Evolutionary conservation across 768 basidiomycete genomes (phyloP).

Genomic region (Tephrocybe sp.): DNA sequence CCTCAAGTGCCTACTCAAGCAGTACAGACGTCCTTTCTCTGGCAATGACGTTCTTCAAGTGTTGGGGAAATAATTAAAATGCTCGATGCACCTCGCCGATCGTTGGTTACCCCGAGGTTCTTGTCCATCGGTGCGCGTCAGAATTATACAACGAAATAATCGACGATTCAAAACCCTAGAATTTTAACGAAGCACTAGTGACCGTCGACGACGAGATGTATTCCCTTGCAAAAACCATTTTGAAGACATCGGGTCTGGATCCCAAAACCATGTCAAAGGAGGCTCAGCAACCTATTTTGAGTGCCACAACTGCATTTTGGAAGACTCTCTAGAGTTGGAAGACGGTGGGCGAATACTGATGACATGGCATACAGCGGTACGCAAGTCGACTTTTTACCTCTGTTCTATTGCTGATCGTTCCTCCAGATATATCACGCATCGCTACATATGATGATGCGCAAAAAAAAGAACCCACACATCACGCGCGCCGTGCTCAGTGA

Average conservation of each 20-base stretch:
- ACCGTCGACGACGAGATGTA: background rate
- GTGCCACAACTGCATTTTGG: constrained; percentile 2
- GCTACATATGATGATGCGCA: background rate
- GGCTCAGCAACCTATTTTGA: constrained; percentile 2
- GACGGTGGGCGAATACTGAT: constrained; percentile 1
- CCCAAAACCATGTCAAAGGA: background rate
- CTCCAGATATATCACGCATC: background rate
- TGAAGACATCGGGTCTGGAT: constrained; percentile 10
- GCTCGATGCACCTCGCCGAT: background rate
- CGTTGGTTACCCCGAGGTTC: background rate
- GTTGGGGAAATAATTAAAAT: background rate
- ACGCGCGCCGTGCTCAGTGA: background rate
- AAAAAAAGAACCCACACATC: background rate
- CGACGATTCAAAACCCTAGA: background rate
- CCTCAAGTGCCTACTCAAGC: background rate
- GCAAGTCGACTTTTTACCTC: background rate
- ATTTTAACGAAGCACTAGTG: background rate
- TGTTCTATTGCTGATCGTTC: background rate
- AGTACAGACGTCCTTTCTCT: background rate
- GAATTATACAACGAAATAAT: too few relatives aligned
- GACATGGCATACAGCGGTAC: constrained; percentile 8
- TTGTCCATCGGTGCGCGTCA: background rate
- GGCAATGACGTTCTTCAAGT: constrained; percentile 2
- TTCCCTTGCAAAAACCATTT: constrained; percentile 1
- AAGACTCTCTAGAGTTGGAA: background rate